Base-by-base conservation (phyloP, 495 filamentous ascomycete genomes). In the Barbatosphaeria neglecta region DNA sequence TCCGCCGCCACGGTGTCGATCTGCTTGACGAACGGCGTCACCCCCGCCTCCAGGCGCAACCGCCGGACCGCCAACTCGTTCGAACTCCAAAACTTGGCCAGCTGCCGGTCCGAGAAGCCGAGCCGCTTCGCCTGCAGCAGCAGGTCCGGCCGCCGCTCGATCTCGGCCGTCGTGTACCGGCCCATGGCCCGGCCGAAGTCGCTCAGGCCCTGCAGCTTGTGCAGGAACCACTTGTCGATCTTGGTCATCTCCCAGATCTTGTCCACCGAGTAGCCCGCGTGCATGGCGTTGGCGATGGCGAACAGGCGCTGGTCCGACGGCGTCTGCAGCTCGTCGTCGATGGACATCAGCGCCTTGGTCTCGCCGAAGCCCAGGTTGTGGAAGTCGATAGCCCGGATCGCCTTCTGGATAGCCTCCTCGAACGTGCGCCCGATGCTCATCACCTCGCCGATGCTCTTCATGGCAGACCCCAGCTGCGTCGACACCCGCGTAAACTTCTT, bases 391-490 rank as follows among this genome's bases (percentile, higher is more conserved):
- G 87, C 82, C 24, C 92, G 80, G 55, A 98, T 98, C 20, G 92
- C 92, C 62, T 98, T 98, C 60, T 98, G 92, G 28, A 98, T 95
- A 13, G 92, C 92, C 67, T 98, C 92, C 65, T 98, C 92, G 48
- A 98, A 98, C 0, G 87, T 93, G 51, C 92, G 73, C 47, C 92
- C 92, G 57, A 98, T 96, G 56, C 84, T 89, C 92, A 98, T 97
- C 46, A 98, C 92, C 62, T 98, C 92, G 56, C 92, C 92, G 38
- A 98, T 89, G 74, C 87, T 94, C 84, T 98, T 98, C 92, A 98
- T 98, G 13, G 92, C 96, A 7, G 92, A 97, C 27, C 85, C 87
- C 6, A 98, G 81, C 65, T 89, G 80, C 3, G 88, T 96, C 7
- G 90, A 96, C 17, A 97, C 92, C 46, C 92, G 82, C 22, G 85